phyloP scores from a whole-genome alignment of 148 eudicot genomes.

The Rheum nobile region DNA sequence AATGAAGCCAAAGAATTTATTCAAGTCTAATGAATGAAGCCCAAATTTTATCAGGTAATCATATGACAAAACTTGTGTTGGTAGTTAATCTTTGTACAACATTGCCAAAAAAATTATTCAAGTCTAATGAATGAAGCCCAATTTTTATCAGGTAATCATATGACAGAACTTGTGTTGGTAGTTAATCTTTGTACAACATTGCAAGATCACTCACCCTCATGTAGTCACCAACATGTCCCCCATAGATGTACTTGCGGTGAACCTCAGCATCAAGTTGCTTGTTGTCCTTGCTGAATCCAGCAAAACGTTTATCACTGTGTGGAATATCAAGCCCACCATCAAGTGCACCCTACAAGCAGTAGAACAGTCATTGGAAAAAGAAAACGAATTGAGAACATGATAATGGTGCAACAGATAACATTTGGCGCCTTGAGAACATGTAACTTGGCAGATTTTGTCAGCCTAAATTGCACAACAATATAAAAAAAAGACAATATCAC shows the following conservation, averaged over 20 bases:
- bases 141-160: neutral
- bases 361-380: neutral
- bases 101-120: too few relatives aligned
- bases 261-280: conserved; percentile 67
- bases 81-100: neutral
- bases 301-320: conserved; percentile 74
- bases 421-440: too few relatives aligned
- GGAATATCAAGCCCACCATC: conserved; percentile 86
- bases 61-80: neutral
- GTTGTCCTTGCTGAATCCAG: conserved; percentile 55
- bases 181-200: neutral
- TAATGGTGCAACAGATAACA: too few relatives aligned
- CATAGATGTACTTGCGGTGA: conserved; percentile 62
- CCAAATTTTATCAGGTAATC: neutral
- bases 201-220: conserved; percentile 27
- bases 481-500: neutral
- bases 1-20: too few relatives aligned
- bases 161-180: neutral
- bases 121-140: neutral
- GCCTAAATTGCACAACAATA: too few relatives aligned
- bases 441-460: too few relatives aligned
- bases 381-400: too few relatives aligned
- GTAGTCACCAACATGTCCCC: conserved; percentile 70
- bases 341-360: conserved; percentile 51
- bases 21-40: neutral